Percentiles rank a stretch among this genome's conserved stretches.
Evolutionary conservation across 176 grass and related monocot genomes (phyloP).

Genomic region (Oryza rufipogon): DNA sequence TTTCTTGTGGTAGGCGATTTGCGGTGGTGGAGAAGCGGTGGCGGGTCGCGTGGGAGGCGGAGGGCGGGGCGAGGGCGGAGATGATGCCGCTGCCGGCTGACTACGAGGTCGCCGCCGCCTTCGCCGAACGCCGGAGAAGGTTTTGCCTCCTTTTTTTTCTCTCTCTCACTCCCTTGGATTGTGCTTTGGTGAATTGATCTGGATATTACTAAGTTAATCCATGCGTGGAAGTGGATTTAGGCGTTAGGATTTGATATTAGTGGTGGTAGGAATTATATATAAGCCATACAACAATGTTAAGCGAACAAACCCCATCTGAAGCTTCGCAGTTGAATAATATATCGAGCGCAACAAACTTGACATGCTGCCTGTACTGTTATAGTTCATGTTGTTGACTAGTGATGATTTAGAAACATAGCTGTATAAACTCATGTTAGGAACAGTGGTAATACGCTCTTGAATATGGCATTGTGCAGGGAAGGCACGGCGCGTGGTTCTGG

Average conservation of each 20-base stretch:
- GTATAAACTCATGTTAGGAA: not conserved
- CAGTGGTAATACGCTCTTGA: not conserved
- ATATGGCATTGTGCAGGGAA: conserved; percentile 60
- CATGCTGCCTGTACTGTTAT: not conserved
- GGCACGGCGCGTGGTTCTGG: conserved; percentile 75
- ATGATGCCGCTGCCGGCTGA: conserved; percentile 63
- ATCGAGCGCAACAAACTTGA: not conserved
- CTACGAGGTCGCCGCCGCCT: conserved; percentile 64
- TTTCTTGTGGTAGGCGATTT: conserved; percentile 51
- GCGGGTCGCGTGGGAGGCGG: conserved; percentile 60
- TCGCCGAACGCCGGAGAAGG: conserved; percentile 73
- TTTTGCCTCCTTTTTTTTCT: not conserved
- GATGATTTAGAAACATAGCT: not conserved
- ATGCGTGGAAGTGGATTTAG: no score
- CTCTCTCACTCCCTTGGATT: not conserved
- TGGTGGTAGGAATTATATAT: no score
- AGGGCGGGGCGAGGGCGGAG: conserved; percentile 28
- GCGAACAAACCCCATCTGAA: not conserved
- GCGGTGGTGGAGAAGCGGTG: conserved; percentile 90
- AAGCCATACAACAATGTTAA: no score
- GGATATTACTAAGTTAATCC: no score
- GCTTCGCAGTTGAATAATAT: not conserved
- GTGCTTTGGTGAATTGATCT: not conserved
- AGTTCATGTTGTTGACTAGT: not conserved
- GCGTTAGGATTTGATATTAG: no score